Evolutionary conservation across 768 basidiomycete species (phyloP).

Genomic region (Saitozyma sp.): DNA sequence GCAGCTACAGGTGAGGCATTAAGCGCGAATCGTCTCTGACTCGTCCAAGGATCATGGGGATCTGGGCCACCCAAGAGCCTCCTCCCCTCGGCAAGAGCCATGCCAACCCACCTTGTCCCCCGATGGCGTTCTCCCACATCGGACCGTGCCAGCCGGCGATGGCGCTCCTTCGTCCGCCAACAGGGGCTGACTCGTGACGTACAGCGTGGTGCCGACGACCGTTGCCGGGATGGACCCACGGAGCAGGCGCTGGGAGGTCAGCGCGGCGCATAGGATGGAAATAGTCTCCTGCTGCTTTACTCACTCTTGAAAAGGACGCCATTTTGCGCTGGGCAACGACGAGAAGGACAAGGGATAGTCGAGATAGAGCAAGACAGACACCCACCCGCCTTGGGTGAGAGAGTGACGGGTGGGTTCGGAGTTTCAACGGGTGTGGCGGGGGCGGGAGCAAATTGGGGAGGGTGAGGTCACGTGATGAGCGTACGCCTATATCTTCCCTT

Average conservation of each 20-base stretch:
- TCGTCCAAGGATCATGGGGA: neutral
- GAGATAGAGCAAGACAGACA: no score
- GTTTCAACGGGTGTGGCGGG: no score
- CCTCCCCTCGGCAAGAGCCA: neutral
- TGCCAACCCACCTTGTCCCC: slow-evolving; percentile 12
- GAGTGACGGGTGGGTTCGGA: no score
- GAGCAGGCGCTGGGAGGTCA: slow-evolving; percentile 8
- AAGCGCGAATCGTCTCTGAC: neutral
- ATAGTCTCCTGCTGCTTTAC: neutral
- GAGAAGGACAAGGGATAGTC: neutral
- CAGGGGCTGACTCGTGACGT: slow-evolving; percentile 1
- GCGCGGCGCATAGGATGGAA: neutral
- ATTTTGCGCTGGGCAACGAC: slow-evolving; percentile 7
- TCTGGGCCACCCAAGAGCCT: neutral
- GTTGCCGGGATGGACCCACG: slow-evolving; percentile 6
- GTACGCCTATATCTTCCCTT: no score
- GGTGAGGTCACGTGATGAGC: no score
- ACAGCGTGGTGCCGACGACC: neutral
- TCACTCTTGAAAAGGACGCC: slow-evolving; percentile 30
- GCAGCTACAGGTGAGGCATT: slow-evolving; percentile 59
- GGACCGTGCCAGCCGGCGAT: neutral
- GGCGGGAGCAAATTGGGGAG: no score
- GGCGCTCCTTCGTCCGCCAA: slow-evolving; percentile 1
- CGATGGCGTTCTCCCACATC: slow-evolving; percentile 6
- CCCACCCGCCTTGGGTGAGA: no score